These are phyloP conservation scores for Neophaeococcomyces aloes DNA, from an alignment of 2,329 filamentous ascomycete genomes.

Conservation along the genomic window DNA sequence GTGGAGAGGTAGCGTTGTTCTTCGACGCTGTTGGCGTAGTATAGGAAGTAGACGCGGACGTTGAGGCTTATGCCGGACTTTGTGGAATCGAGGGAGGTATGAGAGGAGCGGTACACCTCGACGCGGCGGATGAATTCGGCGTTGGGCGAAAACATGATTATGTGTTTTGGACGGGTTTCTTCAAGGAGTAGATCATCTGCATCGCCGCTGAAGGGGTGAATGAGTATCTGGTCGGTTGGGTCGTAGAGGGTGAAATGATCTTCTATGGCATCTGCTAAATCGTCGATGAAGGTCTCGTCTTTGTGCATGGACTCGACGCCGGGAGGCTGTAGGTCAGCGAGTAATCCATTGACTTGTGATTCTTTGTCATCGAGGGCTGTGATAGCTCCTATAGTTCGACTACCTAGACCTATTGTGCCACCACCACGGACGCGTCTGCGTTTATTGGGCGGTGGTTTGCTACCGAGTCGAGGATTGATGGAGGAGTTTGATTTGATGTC, in stretches of 20 bases:
- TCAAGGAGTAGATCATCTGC: conserved; percentile 95
- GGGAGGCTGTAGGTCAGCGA: conserved; percentile 73
- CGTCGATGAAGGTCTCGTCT: conserved; percentile 63
- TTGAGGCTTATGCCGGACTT: conserved; percentile 49
- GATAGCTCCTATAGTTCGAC: conserved; percentile 51
- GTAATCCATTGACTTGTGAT: conserved; percentile 66
- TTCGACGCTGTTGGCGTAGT: conserved; percentile 88
- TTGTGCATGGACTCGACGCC: conserved; percentile 67
- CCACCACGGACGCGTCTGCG: conserved; percentile 74
- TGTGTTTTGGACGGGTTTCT: conserved; percentile 83
- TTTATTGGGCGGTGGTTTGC: conserved; percentile 67
- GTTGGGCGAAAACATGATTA: conserved; percentile 98
- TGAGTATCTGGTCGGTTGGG: conserved; percentile 75
- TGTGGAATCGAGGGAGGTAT: conserved; percentile 40
- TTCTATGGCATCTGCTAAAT: conserved; percentile 63
- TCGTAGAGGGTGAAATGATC: conserved; percentile 86
- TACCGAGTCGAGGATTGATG: conserved; percentile 29
- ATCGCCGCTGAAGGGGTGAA: conserved; percentile 91
- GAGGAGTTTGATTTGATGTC: conserved; percentile 49
- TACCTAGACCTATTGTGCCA: conserved; percentile 45
- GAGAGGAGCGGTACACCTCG: conserved; percentile 91
- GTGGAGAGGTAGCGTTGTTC: conserved; percentile 86
- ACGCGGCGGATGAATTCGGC: conserved; percentile 87
- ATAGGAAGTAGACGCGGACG: conserved; percentile 91
- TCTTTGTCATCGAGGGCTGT: conserved; percentile 70